Conservation (phyloP, 371 early-diverging fungal genomes). For the Thermomucor indicae-seudaticae region DNA sequence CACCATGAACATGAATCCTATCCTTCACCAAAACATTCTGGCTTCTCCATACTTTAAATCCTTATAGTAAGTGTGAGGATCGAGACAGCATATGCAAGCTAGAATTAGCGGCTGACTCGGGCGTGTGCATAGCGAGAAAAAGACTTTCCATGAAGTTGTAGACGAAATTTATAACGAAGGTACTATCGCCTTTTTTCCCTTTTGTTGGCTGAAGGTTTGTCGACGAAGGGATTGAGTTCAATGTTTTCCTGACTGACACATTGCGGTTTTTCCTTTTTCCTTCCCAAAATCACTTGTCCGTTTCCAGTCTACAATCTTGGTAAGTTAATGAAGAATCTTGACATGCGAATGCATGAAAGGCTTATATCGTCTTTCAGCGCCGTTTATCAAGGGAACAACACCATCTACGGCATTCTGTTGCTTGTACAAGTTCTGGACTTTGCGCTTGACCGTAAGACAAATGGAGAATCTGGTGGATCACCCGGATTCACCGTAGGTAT, state of each 20-base stretch:
- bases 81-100: not conserved
- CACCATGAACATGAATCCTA: slow-evolving; percentile 83
- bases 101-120: too few relatives aligned
- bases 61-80: slow-evolving; percentile 50
- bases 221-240: not conserved
- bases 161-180: slow-evolving; percentile 80
- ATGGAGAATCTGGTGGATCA: slow-evolving; percentile 74
- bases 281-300: not conserved
- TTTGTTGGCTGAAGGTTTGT: slow-evolving; percentile 23
- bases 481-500: slow-evolving; percentile 76
- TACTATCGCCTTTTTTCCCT: slow-evolving; percentile 19
- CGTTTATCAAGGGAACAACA: slow-evolving; percentile 78
- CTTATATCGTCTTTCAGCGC: slow-evolving; percentile 45
- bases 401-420: slow-evolving; percentile 85
- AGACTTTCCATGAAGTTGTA: slow-evolving; percentile 80
- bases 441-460: slow-evolving; percentile 75
- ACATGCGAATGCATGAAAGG: not conserved
- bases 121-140: slow-evolving; percentile 52
- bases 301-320: slow-evolving; percentile 11
- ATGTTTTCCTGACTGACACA: slow-evolving; percentile 1
- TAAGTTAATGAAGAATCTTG: slow-evolving; percentile 6
- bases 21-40: slow-evolving; percentile 69
- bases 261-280: not conserved
- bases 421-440: slow-evolving; percentile 84
- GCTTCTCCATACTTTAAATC: slow-evolving; percentile 69